Conservation (phyloP, 1,284 basidiomycete species). For the Moesziomyces sp. region DNA sequence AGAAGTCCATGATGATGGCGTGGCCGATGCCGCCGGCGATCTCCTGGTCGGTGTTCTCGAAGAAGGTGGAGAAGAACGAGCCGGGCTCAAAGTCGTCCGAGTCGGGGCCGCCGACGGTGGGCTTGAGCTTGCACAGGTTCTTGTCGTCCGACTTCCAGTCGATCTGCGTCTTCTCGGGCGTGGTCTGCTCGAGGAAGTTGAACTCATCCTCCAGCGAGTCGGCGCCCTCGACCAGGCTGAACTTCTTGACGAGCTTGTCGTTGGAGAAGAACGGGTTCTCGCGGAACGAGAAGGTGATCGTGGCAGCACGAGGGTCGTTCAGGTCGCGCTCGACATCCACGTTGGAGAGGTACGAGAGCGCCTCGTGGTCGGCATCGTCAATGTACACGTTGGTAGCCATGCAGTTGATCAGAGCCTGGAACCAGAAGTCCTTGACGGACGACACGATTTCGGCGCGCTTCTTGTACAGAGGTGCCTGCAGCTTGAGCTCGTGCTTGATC, state of each 20-base stretch:
- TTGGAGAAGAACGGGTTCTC: constrained; percentile 62
- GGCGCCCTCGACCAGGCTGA: constrained; percentile 53
- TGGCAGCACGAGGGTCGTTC: constrained; percentile 59
- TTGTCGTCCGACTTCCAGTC: constrained; percentile 83
- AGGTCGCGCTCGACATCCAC: constrained; percentile 55
- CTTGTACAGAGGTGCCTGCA: constrained; percentile 59
- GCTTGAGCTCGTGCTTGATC: constrained; percentile 58
- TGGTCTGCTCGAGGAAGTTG: constrained; percentile 60
- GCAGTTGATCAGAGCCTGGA: constrained; percentile 63
- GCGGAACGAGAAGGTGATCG: constrained; percentile 60
- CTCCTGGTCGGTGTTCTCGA: constrained; percentile 68
- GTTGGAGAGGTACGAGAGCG: constrained; percentile 58
- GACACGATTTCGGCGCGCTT: constrained; percentile 60
- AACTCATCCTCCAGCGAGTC: constrained; percentile 55
- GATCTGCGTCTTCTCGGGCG: constrained; percentile 71
- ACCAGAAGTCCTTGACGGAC: constrained; percentile 61
- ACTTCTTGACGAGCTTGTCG: constrained; percentile 61
- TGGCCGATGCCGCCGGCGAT: constrained; percentile 61
- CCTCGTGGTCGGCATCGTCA: constrained; percentile 62
- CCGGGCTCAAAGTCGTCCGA: constrained; percentile 75
- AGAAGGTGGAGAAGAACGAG: constrained; percentile 89
- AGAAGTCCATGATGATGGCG: constrained; percentile 62
- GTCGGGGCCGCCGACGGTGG: constrained; percentile 71
- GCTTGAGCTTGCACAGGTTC: constrained; percentile 80
- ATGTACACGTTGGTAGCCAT: constrained; percentile 64